Base-by-base conservation (phyloP, 305 asterid genomes). In the Rubia peregrina region DNA sequence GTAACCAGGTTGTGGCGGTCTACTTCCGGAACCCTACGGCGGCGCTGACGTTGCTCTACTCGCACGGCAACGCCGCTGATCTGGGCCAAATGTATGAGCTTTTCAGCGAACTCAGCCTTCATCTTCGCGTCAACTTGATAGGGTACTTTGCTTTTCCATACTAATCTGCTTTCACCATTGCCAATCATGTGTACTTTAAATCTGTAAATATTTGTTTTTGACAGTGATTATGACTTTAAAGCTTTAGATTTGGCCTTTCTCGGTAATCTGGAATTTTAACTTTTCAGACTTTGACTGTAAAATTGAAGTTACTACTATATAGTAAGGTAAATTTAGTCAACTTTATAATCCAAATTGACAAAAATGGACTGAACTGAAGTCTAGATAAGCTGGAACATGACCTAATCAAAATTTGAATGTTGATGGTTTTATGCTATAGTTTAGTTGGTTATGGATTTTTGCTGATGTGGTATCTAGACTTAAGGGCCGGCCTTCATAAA, bases 31-130 rank as follows among this genome's bases (percentile, higher is more conserved):
- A 89, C 71, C 95, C 98, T 68, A 56, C 79, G 79, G 97, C 97
- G 75, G 83, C 80, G 78, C 86, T 90, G 59, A 90, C 98, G 66
- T 63, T 93, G 69, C 55, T 93, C 68, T 93, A 93, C 84, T 93
- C 98, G 14, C 98, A 93, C 77, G 98, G 98, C 4, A 93, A 93
- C 81, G 98, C 98, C 19, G 96, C 98, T 79, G 98, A 94, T 88
- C 86, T 94, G 67, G 98, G 98, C 59, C 98, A 93, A 87, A 93
- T 93, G 98, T 89, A 84, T 68, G 98, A 88, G 67, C 90, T 93
- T 65, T 93, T 89, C 82, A 71, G 72, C 77, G 98, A 93, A 75
- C 95, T 93, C 76, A 93, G 98, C 83, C 77, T 84, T 65, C 97
- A 89, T 83, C 90, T 93, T 33, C 85, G 92, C 41, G 95, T 93